Percentiles rank a stretch among this genome's conserved stretches.
Evolutionary conservation across 805 yeast species (phyloP).

Genomic region (Hanseniaspora valbyensis): DNA sequence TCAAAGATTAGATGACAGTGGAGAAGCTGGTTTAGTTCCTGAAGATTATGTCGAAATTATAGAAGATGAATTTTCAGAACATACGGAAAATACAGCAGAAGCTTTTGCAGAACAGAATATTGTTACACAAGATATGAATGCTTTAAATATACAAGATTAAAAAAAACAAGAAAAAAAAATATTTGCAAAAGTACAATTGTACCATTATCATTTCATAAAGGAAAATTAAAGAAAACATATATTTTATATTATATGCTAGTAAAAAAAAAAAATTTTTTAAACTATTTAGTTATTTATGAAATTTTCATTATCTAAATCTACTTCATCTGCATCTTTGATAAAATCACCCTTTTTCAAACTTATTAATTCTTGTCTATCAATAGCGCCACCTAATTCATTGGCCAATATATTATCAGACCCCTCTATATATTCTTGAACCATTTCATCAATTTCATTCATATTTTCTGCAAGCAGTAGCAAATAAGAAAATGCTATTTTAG

Average conservation of each 20-base stretch:
- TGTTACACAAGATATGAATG: slow-evolving; percentile 18
- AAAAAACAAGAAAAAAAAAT: background rate
- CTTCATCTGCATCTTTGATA: slow-evolving; percentile 32
- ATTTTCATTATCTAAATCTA: slow-evolving; percentile 25
- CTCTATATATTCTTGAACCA: slow-evolving; percentile 23
- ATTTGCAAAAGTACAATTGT: background rate
- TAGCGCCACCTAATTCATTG: slow-evolving; percentile 50
- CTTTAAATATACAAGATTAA: background rate
- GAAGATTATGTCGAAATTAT: slow-evolving; percentile 73
- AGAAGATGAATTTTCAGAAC: slow-evolving; percentile 17
- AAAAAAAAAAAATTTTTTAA: too few relatives aligned
- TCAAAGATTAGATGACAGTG: slow-evolving; percentile 33
- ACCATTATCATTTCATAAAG: too few relatives aligned
- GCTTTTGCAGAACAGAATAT: too few relatives aligned
- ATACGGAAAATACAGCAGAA: slow-evolving; percentile 16
- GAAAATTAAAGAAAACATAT: too few relatives aligned
- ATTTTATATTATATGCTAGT: too few relatives aligned
- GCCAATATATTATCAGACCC: slow-evolving; percentile 50
- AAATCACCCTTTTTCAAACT: slow-evolving; percentile 30
- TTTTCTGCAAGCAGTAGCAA: slow-evolving; percentile 37
- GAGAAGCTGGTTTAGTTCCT: slow-evolving; percentile 76
- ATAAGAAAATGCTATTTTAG: slow-evolving; percentile 32
- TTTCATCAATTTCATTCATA: slow-evolving; percentile 27
- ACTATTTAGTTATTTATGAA: background rate
- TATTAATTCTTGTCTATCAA: slow-evolving; percentile 28